Evolutionary conservation across 805 yeast species (phyloP).

Genomic region (Brettanomyces sp.): DNA sequence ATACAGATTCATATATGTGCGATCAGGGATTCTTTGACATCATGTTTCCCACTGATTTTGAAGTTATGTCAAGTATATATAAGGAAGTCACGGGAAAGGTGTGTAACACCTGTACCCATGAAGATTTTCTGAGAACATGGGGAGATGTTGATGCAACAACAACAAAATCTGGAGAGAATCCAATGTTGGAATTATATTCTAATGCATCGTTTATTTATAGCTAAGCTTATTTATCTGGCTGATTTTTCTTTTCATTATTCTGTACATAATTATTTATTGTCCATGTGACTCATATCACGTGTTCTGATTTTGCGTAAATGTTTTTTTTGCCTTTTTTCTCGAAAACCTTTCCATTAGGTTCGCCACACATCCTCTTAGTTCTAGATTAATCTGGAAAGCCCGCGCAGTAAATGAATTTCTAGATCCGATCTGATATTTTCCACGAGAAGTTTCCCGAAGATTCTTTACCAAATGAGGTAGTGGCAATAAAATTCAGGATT

Average conservation of each 20-base stretch:
- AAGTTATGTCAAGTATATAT: constrained; percentile 51
- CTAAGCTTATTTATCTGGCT: constrained; percentile 18
- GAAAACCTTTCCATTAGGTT: no score
- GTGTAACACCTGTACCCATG: constrained; percentile 46
- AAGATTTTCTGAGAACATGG: constrained; percentile 60
- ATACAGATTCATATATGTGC: constrained; percentile 68
- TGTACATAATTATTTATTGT: no score
- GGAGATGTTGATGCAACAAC: constrained; percentile 59
- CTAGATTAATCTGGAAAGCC: no score
- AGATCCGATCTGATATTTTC: not conserved
- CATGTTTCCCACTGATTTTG: constrained; percentile 77
- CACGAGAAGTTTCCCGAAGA: constrained; percentile 8
- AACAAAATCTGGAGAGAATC: constrained; percentile 73
- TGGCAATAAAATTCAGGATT: no score
- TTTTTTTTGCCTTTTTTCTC: no score
- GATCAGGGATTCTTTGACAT: constrained; percentile 81
- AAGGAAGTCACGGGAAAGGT: constrained; percentile 52
- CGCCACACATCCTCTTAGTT: no score
- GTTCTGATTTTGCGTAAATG: no score
- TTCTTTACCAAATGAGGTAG: no score
- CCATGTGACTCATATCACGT: not conserved
- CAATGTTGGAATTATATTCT: constrained; percentile 67
- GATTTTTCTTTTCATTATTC: constrained; percentile 19
- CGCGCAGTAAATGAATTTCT: no score
- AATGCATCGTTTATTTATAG: constrained; percentile 64